phyloP scores from a whole-genome alignment of 164 flowering plant species.

The Hamamelis virginiana region DNA sequence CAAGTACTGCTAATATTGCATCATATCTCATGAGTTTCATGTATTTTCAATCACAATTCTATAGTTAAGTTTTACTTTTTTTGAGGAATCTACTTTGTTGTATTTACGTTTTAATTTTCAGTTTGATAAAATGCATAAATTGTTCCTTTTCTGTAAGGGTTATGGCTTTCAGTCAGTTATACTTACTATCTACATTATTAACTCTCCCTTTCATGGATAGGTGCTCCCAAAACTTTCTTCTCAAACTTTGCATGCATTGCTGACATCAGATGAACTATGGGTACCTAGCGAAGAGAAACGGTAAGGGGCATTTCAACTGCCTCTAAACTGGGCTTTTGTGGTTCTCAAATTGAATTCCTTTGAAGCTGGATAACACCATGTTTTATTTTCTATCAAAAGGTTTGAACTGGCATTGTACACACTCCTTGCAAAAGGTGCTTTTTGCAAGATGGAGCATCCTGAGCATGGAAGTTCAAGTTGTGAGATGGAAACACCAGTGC shows the following conservation, averaged over 20 bases:
- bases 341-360: neutral
- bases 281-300: conserved; percentile 91
- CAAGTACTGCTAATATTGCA: neutral
- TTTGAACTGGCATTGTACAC: conserved; percentile 86
- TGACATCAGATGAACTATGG: conserved; percentile 93
- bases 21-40: neutral
- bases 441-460: conserved; percentile 40
- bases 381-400: conserved; percentile 35
- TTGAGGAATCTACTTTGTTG: neutral
- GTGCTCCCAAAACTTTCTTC: conserved; percentile 93
- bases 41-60: neutral
- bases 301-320: conserved; percentile 37
- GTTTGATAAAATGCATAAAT: neutral
- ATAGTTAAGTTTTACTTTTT: neutral
- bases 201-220: conserved; percentile 35
- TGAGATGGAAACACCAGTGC: conserved; percentile 36
- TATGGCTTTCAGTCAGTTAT: neutral
- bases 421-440: conserved; percentile 68
- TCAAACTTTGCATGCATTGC: conserved; percentile 82
- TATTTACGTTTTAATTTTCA: neutral
- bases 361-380: conserved; percentile 5
- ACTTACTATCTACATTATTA: conserved; percentile 11
- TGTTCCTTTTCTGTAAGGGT: neutral
- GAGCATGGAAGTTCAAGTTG: conserved; percentile 50
- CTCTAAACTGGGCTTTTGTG: neutral